Evolutionary conservation across 2,329 filamentous ascomycete species (phyloP).

Genomic region (Colletotrichum shisoi): DNA sequence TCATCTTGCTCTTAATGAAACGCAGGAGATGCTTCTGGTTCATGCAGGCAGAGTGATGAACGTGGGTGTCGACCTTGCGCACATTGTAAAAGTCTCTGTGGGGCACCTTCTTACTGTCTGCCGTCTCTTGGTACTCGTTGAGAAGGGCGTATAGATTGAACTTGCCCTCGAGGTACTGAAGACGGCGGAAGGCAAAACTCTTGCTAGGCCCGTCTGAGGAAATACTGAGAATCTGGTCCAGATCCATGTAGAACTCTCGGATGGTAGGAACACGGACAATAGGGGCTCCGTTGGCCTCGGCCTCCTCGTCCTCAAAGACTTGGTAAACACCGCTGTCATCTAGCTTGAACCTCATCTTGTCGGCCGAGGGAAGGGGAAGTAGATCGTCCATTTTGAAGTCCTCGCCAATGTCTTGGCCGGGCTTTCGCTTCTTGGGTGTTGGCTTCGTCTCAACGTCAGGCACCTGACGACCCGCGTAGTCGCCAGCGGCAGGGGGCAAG

Average conservation of each 20-base stretch:
- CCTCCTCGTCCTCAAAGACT: constrained; percentile 77
- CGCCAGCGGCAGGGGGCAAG: constrained; percentile 41
- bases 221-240: constrained; percentile 85
- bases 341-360: constrained; percentile 77
- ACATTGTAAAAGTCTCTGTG: constrained; percentile 99
- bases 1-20: constrained; percentile 99
- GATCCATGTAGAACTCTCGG: constrained; percentile 93
- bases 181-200: constrained; percentile 91
- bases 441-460: constrained; percentile 53
- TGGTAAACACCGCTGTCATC: constrained; percentile 91
- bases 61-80: constrained; percentile 97
- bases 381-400: constrained; percentile 87
- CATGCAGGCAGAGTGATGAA: constrained; percentile 99
- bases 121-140: constrained; percentile 97
- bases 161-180: constrained; percentile 96
- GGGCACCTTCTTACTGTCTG: constrained; percentile 96
- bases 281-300: constrained; percentile 69
- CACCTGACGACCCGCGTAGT: constrained; percentile 37
- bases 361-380: constrained; percentile 73
- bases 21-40: constrained; percentile 98
- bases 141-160: constrained; percentile 93
- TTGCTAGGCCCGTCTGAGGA: constrained; percentile 96
- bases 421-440: constrained; percentile 74
- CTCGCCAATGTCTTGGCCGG: constrained; percentile 87
- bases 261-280: constrained; percentile 87